phyloP scores from a whole-genome alignment of 2,329 filamentous ascomycete species.

The Colletotrichum navitas region DNA sequence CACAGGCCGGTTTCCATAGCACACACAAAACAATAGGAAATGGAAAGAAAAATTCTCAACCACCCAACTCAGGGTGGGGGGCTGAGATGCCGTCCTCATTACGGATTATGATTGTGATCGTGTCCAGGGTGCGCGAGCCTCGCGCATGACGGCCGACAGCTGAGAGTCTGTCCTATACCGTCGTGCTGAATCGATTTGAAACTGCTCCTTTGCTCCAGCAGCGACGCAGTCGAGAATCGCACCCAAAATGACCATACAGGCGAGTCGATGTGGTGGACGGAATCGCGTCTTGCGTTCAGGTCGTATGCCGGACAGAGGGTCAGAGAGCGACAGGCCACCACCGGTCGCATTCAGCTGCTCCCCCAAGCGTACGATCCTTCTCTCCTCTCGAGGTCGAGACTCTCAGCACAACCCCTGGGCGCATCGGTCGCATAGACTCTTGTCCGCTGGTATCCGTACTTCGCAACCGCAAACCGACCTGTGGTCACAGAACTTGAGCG shows the following conservation, averaged over 20 bases:
- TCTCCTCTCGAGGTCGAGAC: background rate
- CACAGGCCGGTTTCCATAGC: conserved; percentile 1
- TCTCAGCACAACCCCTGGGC: conserved; percentile 35
- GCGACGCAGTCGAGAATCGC: background rate
- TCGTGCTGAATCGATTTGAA: conserved; percentile 26
- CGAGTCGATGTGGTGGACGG: conserved; percentile 1
- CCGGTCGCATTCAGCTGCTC: background rate
- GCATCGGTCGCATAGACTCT: conserved; percentile 42
- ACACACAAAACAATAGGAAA: background rate
- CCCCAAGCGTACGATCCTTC: conserved; percentile 1
- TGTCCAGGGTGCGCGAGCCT: conserved; percentile 9
- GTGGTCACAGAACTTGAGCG: conserved; percentile 44
- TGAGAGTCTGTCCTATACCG: background rate
- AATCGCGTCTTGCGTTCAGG: background rate
- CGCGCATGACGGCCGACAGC: conserved; percentile 9
- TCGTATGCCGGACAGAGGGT: background rate
- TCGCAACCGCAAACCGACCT: conserved; percentile 41
- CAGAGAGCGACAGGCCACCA: background rate
- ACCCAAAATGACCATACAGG: background rate
- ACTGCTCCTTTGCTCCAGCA: conserved; percentile 6
- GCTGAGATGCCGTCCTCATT: conserved; percentile 12
- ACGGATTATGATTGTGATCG: conserved; percentile 22
- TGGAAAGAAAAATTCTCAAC: background rate
- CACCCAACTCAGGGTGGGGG: background rate
- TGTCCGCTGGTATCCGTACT: conserved; percentile 40